Percentiles rank a stretch among this genome's conserved stretches.
phyloP scores from a whole-genome alignment of 1,139 yeast genomes.

The Yamadazyma atmosphaerica region DNA sequence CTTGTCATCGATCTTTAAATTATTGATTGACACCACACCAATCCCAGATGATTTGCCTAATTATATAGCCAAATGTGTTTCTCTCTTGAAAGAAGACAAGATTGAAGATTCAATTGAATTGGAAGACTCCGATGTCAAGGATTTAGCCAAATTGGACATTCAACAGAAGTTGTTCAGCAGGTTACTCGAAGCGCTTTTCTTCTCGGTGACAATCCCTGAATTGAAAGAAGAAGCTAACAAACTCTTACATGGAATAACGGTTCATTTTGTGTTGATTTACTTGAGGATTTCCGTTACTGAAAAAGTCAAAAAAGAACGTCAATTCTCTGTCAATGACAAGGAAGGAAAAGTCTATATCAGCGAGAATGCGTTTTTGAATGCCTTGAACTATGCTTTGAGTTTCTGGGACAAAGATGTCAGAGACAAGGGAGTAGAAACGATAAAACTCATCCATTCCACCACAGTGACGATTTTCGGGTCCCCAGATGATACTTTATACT shows the following conservation, averaged over 20 bases:
- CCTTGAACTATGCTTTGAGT: slow-evolving; percentile 77
- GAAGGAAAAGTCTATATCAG: slow-evolving; percentile 75
- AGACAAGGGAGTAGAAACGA: slow-evolving; percentile 66
- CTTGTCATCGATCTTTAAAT: slow-evolving; percentile 61
- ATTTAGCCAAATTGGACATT: slow-evolving; percentile 51
- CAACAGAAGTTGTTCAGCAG: slow-evolving; percentile 62
- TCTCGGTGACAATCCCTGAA: slow-evolving; percentile 74
- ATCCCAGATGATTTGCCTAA: slow-evolving; percentile 58
- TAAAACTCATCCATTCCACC: slow-evolving; percentile 61
- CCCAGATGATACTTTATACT: slow-evolving; percentile 62
- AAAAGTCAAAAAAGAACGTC: slow-evolving; percentile 66
- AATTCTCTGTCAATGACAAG: slow-evolving; percentile 73
- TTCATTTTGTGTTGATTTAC: slow-evolving; percentile 77
- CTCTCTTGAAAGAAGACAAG: slow-evolving; percentile 49
- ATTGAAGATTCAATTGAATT: slow-evolving; percentile 34
- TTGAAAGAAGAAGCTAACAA: slow-evolving; percentile 65
- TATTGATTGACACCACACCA: slow-evolving; percentile 67
- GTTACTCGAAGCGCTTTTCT: slow-evolving; percentile 69
- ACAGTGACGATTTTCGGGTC: slow-evolving; percentile 69
- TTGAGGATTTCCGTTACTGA: slow-evolving; percentile 73
- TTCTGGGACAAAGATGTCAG: slow-evolving; percentile 73
- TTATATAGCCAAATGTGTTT: slow-evolving; percentile 45
- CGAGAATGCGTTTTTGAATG: slow-evolving; percentile 70
- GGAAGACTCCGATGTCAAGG: slow-evolving; percentile 45
- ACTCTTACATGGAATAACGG: slow-evolving; percentile 66